Evolutionary conservation across 768 basidiomycete genomes (phyloP).

Genomic region (Chalciporus chontae): DNA sequence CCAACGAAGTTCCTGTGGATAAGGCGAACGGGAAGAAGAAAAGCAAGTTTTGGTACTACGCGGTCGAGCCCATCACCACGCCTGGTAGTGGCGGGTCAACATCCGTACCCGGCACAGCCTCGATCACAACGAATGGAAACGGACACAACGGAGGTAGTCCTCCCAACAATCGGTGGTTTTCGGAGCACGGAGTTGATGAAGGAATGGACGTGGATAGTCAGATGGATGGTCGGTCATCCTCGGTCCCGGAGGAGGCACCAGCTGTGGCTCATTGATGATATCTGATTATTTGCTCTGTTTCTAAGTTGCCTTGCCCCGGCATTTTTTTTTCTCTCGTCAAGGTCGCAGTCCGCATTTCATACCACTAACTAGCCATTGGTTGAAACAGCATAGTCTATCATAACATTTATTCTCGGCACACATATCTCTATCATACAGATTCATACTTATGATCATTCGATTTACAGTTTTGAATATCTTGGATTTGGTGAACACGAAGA

Average conservation of each 20-base stretch:
- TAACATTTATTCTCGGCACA: slow-evolving; percentile 23
- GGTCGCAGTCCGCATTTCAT: slow-evolving; percentile 21
- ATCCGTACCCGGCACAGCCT: slow-evolving; percentile 12
- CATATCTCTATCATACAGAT: slow-evolving; percentile 18
- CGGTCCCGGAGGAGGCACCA: slow-evolving; percentile 16
- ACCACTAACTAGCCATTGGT: slow-evolving; percentile 28
- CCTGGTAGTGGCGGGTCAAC: slow-evolving; percentile 19
- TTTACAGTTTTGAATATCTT: background rate
- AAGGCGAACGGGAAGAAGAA: slow-evolving; percentile 76
- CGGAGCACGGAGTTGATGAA: slow-evolving; percentile 1
- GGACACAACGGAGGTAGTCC: slow-evolving; percentile 7
- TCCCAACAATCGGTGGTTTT: slow-evolving; percentile 8
- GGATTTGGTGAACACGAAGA: background rate
- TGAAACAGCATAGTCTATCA: slow-evolving; percentile 28
- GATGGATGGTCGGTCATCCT: slow-evolving; percentile 13
- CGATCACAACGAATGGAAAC: slow-evolving; percentile 21
- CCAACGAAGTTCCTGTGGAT: slow-evolving; percentile 72
- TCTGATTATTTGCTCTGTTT: slow-evolving; percentile 5
- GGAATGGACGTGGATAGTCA: slow-evolving; percentile 25
- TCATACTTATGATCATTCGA: background rate
- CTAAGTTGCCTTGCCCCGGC: slow-evolving; percentile 6
- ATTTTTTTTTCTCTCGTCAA: slow-evolving; percentile 4
- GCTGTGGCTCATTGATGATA: slow-evolving; percentile 7
- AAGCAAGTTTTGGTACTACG: slow-evolving; percentile 88
- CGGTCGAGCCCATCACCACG: slow-evolving; percentile 64